These are phyloP conservation scores for Melaleuca quinquenervia DNA, from an alignment of 345 rosid genomes.

Conservation along the genomic window DNA sequence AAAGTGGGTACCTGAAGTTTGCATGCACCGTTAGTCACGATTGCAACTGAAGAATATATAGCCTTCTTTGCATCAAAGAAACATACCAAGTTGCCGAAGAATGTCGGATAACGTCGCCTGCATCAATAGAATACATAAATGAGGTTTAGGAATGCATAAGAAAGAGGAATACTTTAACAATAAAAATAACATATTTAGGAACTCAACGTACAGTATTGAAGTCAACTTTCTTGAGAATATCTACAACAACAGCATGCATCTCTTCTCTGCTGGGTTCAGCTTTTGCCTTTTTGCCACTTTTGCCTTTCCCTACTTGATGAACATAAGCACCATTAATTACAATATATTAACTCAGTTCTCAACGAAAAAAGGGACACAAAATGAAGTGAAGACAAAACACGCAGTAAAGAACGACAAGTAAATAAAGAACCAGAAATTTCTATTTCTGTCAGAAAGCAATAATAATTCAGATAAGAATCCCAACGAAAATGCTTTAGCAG, in stretches of 20 bases:
- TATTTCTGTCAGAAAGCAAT: not conserved
- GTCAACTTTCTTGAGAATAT: conserved; percentile 86
- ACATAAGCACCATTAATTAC: not conserved
- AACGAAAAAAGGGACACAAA: not conserved
- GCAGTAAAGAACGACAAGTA: not conserved
- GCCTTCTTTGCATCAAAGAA: not conserved
- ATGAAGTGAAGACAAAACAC: not conserved
- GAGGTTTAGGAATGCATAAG: not conserved
- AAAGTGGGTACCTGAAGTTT: conserved; percentile 54
- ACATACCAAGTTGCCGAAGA: conserved; percentile 67
- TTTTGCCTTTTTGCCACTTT: conserved; percentile 51
- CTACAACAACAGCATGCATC: conserved; percentile 79
- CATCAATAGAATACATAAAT: not conserved
- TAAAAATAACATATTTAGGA: not conserved
- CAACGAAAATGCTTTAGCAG: not conserved
- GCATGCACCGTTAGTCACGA: not conserved
- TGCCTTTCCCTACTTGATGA: conserved; percentile 36
- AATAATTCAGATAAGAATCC: not conserved
- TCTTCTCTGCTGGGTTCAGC: conserved; percentile 71
- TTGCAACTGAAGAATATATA: not conserved
- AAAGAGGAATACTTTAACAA: not conserved
- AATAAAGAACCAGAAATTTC: not conserved
- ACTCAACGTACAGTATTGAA: conserved; percentile 72
- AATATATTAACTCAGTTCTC: not conserved
- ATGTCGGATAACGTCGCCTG: conserved; percentile 96